Percentiles rank a stretch among this genome's conserved stretches.
Conservation (phyloP, 352 stramenopile species). For the Phytophthora pini region DNA sequence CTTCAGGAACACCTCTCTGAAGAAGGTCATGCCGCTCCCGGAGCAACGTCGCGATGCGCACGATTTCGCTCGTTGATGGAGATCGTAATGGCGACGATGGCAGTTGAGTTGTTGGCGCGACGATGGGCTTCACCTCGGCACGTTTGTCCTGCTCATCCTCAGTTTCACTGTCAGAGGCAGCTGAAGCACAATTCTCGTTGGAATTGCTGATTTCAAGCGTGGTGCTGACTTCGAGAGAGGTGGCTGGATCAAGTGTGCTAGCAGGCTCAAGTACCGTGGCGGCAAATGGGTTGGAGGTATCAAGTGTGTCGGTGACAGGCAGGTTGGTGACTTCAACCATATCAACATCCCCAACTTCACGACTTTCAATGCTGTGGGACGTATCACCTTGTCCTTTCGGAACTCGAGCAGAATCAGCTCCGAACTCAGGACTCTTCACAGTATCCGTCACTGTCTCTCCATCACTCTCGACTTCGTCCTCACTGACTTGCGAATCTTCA, state of each 20-base stretch:
- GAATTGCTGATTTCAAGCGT: background rate
- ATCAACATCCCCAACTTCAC: background rate
- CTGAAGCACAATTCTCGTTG: background rate
- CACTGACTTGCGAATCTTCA: slow-evolving; percentile 14
- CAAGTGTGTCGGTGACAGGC: background rate
- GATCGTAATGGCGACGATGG: slow-evolving; percentile 10
- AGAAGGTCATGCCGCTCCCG: slow-evolving; percentile 38
- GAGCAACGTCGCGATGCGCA: slow-evolving; percentile 37
- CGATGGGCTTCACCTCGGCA: slow-evolving; percentile 7
- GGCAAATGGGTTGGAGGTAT: background rate
- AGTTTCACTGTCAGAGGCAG: slow-evolving; percentile 24
- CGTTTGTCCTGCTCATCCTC: slow-evolving; percentile 20
- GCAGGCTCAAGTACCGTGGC: background rate
- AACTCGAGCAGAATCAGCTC: slow-evolving; percentile 4
- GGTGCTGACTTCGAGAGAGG: background rate
- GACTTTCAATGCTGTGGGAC: slow-evolving; percentile 1
- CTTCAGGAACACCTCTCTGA: slow-evolving; percentile 35
- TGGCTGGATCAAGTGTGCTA: background rate
- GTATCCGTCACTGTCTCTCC: slow-evolving; percentile 11
- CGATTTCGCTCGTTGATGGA: slow-evolving; percentile 34
- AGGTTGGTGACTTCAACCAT: background rate
- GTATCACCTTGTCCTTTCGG: slow-evolving; percentile 4
- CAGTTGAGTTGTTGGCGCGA: slow-evolving; percentile 3
- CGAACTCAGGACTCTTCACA: slow-evolving; percentile 3
- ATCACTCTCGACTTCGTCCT: slow-evolving; percentile 13